These are phyloP conservation scores for Fusarium sarcochroum DNA, from an alignment of 2,329 filamentous ascomycete species.

Conservation along the genomic window DNA sequence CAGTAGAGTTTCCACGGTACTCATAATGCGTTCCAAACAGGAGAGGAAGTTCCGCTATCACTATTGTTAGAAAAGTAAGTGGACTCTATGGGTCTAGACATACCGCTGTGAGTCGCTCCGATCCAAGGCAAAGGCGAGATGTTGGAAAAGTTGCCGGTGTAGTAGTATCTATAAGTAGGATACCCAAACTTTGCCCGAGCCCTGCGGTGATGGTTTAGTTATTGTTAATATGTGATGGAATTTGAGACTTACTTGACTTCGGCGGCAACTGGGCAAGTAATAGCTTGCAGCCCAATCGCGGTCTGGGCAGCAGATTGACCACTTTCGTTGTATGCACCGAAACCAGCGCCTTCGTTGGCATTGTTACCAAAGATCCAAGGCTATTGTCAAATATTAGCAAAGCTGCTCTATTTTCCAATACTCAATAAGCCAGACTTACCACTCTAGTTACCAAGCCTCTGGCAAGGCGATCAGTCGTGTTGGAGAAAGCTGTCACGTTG, in stretches of 20 bases:
- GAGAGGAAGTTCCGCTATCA: conserved; percentile 5
- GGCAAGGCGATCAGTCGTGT: conserved; percentile 11
- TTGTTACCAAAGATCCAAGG: conserved; percentile 32
- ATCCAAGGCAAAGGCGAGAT: conserved; percentile 21
- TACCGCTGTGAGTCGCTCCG: conserved; percentile 15
- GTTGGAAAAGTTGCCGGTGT: conserved; percentile 25
- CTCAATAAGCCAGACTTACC: background rate
- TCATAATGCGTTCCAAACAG: conserved; percentile 24
- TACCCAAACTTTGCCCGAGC: conserved; percentile 14
- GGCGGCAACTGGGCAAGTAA: conserved; percentile 15
- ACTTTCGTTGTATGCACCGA: conserved; percentile 4
- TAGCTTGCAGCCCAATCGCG: conserved; percentile 7
- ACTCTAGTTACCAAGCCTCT: conserved; percentile 14
- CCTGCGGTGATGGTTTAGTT: accelerated
- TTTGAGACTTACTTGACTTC: conserved; percentile 4
- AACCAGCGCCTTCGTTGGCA: conserved; percentile 30
- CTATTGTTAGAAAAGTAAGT: accelerated
- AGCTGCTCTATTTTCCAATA: accelerated
- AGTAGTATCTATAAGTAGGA: conserved; percentile 20
- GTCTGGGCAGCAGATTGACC: conserved; percentile 6
- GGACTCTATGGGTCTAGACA: accelerated
- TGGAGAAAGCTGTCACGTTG: conserved; percentile 8
- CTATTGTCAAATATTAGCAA: background rate
- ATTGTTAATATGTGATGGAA: accelerated
- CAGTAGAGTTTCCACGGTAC: conserved; percentile 14